Conservation (phyloP, 805 yeast species). For the Clavispora carvajalis region DNA sequence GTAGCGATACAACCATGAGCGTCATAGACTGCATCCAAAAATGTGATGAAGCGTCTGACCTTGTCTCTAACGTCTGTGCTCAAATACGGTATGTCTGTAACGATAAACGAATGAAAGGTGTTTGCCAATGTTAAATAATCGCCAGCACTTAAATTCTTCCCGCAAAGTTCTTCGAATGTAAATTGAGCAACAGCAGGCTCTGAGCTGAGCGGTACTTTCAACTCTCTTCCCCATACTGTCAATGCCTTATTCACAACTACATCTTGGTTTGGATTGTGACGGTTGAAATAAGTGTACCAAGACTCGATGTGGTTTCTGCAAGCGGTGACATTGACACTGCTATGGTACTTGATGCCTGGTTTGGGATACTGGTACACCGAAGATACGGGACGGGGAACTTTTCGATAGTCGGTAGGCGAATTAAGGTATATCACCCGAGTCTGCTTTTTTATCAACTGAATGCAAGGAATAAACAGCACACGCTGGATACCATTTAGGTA, state of each 20-base stretch:
- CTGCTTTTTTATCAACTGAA: conserved; percentile 65
- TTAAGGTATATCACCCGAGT: conserved; percentile 76
- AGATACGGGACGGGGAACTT: conserved; percentile 76
- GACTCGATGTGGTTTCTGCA: conserved; percentile 58
- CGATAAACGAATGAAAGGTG: conserved; percentile 69
- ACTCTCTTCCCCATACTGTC: conserved; percentile 84
- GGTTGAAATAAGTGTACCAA: conserved; percentile 81
- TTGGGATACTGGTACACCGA: conserved; percentile 74
- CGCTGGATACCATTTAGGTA: conserved; percentile 94
- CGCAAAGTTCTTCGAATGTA: conserved; percentile 82
- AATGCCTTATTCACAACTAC: conserved; percentile 22
- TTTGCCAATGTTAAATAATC: conserved; percentile 84
- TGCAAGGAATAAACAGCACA: conserved; percentile 87
- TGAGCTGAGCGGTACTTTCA: conserved; percentile 69
- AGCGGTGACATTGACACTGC: conserved; percentile 44
- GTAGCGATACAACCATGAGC: conserved; percentile 83
- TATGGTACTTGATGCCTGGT: conserved; percentile 51
- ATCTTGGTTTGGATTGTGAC: conserved; percentile 38
- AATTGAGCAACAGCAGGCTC: conserved; percentile 86
- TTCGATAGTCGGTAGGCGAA: conserved; percentile 92
- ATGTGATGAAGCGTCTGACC: conserved; percentile 88
- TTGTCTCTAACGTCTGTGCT: conserved; percentile 74
- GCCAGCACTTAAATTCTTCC: conserved; percentile 84
- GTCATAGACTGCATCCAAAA: conserved; percentile 93
- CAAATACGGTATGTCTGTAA: conserved; percentile 88